Evolutionary conservation across 805 yeast species (phyloP), one percentile per base, ranked within the genome.

Genomic region (Yarrowia yakushimensis): DNA sequence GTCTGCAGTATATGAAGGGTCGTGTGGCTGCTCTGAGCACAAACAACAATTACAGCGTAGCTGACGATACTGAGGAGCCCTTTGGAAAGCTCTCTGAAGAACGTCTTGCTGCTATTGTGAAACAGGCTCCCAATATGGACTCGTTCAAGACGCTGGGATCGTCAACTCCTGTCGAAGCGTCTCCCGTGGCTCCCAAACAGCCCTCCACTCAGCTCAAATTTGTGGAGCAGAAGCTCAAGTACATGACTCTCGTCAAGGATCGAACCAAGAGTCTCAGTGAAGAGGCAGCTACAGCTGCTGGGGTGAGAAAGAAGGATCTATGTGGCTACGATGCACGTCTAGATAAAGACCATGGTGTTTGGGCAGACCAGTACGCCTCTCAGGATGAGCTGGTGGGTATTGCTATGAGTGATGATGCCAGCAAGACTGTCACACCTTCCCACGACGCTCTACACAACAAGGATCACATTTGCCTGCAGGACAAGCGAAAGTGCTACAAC

Each of bases 1-100:
- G 96, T 34, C 57, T 69, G 50, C 64, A 65, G 64, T 86, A 73
- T 33, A 64, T 67, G 48, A 59, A 63, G 41, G 60, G 62, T 4
- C 15, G 50, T 12, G 27, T 68, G 1, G 31, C 55, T 6, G 48
- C 62, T 33, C 57, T 59, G 15, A 25, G 30, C 15, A 28, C 31
- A 17, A 23, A 64, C 36, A 33, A 34, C 15, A 37, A 50, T 28
- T 20, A 31, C 17, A 22, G 46, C 39, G 59, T 52, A 8, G 59
- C 59, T 7, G 43, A 34, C 10, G 59, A 33, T 17, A 20, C 43
- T 2, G 43, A 31, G 17, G 62, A 52, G 22, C 55, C 55, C 20
- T 50, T 66, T 28, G 60, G 64, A 7, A 66, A 64, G 27, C 25
- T 68, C 7, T 42, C 52, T 11, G 42, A 48, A 27, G 25, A 28